phyloP scores from a whole-genome alignment of 345 rosid genomes.

The Cardamine chenopodiifolia region DNA sequence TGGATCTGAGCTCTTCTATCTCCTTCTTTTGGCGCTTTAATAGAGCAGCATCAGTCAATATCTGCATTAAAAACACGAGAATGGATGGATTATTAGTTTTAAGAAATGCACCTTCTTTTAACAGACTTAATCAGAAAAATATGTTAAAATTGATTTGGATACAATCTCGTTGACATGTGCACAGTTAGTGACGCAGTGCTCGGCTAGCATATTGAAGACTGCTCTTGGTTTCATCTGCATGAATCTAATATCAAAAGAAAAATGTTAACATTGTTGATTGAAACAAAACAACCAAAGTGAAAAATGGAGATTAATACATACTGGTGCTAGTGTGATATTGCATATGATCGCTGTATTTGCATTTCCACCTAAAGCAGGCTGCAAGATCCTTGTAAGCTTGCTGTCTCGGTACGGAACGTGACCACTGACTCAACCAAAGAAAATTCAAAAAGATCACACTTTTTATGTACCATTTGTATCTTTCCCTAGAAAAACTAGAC shows the following conservation, averaged over 20 bases:
- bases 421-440: constrained; percentile 58
- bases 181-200: constrained; percentile 84
- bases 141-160: constrained; percentile 30
- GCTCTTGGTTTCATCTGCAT: constrained; percentile 95
- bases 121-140: background rate
- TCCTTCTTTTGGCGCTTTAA: constrained; percentile 97
- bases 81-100: background rate
- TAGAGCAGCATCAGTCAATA: constrained; percentile 92
- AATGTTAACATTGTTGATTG: background rate
- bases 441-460: background rate
- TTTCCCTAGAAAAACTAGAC: constrained; percentile 9
- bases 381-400: constrained; percentile 94
- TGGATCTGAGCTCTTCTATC: constrained; percentile 94
- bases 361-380: constrained; percentile 98
- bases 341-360: constrained; percentile 98
- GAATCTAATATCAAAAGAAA: constrained; percentile 61
- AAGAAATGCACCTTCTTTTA: constrained; percentile 19
- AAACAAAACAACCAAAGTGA: constrained; percentile 33
- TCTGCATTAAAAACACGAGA: constrained; percentile 48
- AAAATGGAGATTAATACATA: constrained; percentile 48
- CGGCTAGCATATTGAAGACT: constrained; percentile 97
- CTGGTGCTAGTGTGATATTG: constrained; percentile 96
- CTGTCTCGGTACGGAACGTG: constrained; percentile 99
- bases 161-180: constrained; percentile 93
- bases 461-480: background rate